Evolutionary conservation across 2,329 filamentous ascomycete genomes (phyloP).

Genomic region (Fonsecaea pedrosoi): DNA sequence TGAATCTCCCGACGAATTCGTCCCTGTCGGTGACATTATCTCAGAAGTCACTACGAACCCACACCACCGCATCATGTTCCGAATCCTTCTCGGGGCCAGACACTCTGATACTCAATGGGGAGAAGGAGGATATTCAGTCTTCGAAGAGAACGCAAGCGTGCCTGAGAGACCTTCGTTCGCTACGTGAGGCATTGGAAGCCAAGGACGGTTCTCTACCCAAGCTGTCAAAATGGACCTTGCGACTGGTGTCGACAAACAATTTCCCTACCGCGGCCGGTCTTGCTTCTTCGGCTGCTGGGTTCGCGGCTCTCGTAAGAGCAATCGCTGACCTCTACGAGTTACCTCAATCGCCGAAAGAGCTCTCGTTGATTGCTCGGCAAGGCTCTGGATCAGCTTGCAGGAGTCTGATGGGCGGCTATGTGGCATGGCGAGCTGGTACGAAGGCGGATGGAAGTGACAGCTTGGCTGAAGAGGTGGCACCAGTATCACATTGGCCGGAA

Average conservation of each 20-base stretch:
- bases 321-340: slow-evolving; percentile 93
- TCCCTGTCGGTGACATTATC: slow-evolving; percentile 96
- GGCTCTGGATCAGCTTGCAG: slow-evolving; percentile 95
- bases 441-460: slow-evolving; percentile 83
- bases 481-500: slow-evolving; percentile 88
- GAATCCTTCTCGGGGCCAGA: slow-evolving; percentile 68
- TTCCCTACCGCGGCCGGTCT: slow-evolving; percentile 97
- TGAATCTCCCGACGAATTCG: slow-evolving; percentile 97
- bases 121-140: slow-evolving; percentile 76
- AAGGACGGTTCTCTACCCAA: slow-evolving; percentile 77
- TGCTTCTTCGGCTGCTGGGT: slow-evolving; percentile 61
- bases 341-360: slow-evolving; percentile 77
- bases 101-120: slow-evolving; percentile 82
- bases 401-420: slow-evolving; percentile 85
- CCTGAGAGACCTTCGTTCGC: slow-evolving; percentile 80
- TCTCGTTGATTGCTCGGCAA: slow-evolving; percentile 88
- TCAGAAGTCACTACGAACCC: slow-evolving; percentile 89
- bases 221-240: slow-evolving; percentile 76
- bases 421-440: slow-evolving; percentile 86
- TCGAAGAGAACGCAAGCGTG: slow-evolving; percentile 93
- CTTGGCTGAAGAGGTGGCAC: slow-evolving; percentile 84
- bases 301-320: slow-evolving; percentile 70
- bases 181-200: slow-evolving; percentile 77
- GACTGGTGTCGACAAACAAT: slow-evolving; percentile 95
- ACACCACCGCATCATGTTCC: slow-evolving; percentile 94